These are phyloP conservation scores for Trifolium fragiferum DNA, from an alignment of 306 rosid genomes.

Conservation along the genomic window DNA sequence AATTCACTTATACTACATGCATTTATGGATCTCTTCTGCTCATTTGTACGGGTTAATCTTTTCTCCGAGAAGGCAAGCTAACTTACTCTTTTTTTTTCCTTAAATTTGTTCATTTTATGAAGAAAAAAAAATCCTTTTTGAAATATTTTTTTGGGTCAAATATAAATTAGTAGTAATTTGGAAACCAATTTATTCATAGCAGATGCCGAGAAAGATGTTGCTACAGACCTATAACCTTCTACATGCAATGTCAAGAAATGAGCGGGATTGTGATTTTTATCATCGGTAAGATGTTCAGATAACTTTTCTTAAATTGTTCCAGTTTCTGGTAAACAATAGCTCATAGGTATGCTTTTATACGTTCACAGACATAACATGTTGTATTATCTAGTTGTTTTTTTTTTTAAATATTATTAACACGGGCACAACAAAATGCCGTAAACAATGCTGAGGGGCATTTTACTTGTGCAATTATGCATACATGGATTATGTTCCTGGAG, in stretches of 20 bases:
- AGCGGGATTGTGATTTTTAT: conserved; percentile 96
- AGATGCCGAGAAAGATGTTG: conserved; percentile 99
- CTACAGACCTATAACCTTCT: conserved; percentile 87
- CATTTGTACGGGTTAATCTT: conserved; percentile 93
- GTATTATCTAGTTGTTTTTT: conserved; percentile 17
- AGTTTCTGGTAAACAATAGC: conserved; percentile 24
- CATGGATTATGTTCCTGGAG: conserved; percentile 19
- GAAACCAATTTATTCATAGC: conserved; percentile 49
- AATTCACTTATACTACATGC: conserved; percentile 89
- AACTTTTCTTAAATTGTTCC: conserved; percentile 29
- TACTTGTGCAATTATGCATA: conserved; percentile 22
- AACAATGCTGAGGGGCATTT: conserved; percentile 32
- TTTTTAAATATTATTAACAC: no score
- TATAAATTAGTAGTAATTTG: conserved; percentile 26
- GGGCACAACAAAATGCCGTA: no score
- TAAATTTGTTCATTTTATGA: conserved; percentile 22
- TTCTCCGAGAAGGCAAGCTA: conserved; percentile 89
- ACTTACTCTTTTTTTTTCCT: conserved; percentile 35
- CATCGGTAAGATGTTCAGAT: conserved; percentile 71
- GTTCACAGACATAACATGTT: conserved; percentile 1
- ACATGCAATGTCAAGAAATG: conserved; percentile 87
- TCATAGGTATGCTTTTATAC: conserved; percentile 2
- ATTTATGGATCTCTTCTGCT: conserved; percentile 97
- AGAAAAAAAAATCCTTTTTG: neutral
- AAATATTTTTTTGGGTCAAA: neutral